Base-by-base conservation (phyloP, 192 early-diverging fungal species). In the Oehlia diaphana region DNA sequence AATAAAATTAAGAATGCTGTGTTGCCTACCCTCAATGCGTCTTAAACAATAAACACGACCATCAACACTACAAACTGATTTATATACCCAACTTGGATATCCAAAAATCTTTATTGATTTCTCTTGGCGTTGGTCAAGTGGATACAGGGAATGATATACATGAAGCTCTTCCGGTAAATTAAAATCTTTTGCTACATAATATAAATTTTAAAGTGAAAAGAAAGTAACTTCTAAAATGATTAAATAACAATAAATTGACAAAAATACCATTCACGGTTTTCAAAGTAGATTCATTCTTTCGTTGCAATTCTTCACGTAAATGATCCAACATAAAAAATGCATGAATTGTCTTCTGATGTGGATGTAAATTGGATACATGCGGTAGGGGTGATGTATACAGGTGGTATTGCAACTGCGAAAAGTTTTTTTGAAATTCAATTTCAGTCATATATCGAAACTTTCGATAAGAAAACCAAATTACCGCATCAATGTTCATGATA, bases 241-340 rank as follows among this genome's bases (percentile, higher is more conserved):
- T 42, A 14, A 69, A 33, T 21, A 39, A 33, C 8, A 72, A 12
- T 39, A 21, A 13, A 53, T 28, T 10, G 42, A 28, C 9, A 50
- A 53, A 4, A 16, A n/a, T 76, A 76, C 74, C 74, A 61, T 79
- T 86, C 33, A 86, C 84, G 7, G 80, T 82, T 33, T 82, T 82
- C 58, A 86, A 49, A 21, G 85, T 86, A 61, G 89, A 90, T 78
- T 95, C 93, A 67, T 89, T 93, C 74, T 92, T 90, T 63, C 87
- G 81, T 35, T 90, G 88, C 68, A 99, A 85, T 35, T 93, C 90
- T 79, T 97, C 94, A 19, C 96, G 89, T 50, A 98, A 86, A 39
- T 87, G 81, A 73, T 98, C 96, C 26, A 94, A 86, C 72, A 98
- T 91, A 53, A 96, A 96, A 84, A 97, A 96, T 74, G 93, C 82